phyloP scores from a whole-genome alignment of 108 stramenopile genomes.

The Cafeteria roenbergensis region DNA sequence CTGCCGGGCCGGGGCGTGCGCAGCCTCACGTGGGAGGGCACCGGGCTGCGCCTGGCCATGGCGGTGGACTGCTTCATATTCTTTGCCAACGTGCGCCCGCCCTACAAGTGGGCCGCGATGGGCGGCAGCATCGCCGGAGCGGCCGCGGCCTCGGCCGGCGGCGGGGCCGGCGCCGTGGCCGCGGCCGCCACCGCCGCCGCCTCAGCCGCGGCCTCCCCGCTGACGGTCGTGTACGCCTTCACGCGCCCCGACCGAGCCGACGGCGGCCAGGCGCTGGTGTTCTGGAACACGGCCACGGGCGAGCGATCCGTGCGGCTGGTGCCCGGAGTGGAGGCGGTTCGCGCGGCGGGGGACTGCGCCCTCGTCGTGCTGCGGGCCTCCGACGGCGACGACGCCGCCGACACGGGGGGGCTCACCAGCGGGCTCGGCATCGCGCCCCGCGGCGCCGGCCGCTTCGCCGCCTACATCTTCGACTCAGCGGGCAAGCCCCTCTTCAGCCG shows the following conservation, averaged over 20 bases:
- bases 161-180: too few species aligned
- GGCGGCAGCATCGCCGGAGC: constrained; percentile 30
- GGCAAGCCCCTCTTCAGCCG: constrained; percentile 31
- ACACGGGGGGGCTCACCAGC: constrained; percentile 28
- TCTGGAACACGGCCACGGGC: constrained; percentile 36
- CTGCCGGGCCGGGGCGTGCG: constrained; percentile 30
- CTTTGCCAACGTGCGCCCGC: constrained; percentile 49
- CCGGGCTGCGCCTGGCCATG: constrained; percentile 44
- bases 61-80: constrained; percentile 52
- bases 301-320: too few species aligned
- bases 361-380: constrained; percentile 9
- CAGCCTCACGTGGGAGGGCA: constrained; percentile 44
- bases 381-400: constrained; percentile 31
- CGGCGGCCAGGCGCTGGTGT: constrained; percentile 22
- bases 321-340: not conserved
- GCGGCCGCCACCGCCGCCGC: constrained; percentile 28
- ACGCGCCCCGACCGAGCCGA: constrained; percentile 22
- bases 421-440: constrained; percentile 17
- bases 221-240: constrained; percentile 41
- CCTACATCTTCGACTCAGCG: constrained; percentile 47
- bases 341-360: not conserved
- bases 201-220: constrained; percentile 6
- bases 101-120: constrained; percentile 38
- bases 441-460: constrained; percentile 23
- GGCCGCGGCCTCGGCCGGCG: too few species aligned